Evolutionary conservation across 225 moss, liverwort and hornwort genomes (phyloP).

Genomic region (Bryoerythrophyllum caledonicum): DNA sequence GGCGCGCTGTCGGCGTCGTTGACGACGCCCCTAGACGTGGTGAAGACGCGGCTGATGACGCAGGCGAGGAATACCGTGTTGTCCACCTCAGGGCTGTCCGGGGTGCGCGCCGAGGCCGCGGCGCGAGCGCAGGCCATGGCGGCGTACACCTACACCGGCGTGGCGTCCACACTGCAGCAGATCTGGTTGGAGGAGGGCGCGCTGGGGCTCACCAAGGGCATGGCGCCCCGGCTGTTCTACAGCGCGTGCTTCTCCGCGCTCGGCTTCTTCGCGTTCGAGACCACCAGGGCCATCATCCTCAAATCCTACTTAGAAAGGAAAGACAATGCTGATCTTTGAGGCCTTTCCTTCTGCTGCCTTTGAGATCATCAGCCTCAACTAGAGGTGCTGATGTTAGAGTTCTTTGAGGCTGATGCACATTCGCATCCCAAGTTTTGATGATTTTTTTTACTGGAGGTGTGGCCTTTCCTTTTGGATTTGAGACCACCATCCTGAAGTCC

Average conservation of each 20-base stretch:
- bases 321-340: background rate
- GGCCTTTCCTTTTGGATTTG: background rate
- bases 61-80: conserved; percentile 59
- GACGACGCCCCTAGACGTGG: conserved; percentile 81
- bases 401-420: conserved; percentile 38
- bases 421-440: conserved; percentile 37
- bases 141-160: conserved; percentile 70
- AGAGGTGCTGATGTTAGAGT: conserved; percentile 23
- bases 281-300: conserved; percentile 58
- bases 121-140: conserved; percentile 75
- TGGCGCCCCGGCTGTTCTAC: conserved; percentile 69
- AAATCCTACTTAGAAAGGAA: conserved; percentile 55
- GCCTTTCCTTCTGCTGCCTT: conserved; percentile 32
- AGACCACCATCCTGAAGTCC: conserved; percentile 2
- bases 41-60: conserved; percentile 84
- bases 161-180: conserved; percentile 60
- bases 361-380: conserved; percentile 58
- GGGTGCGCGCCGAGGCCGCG: conserved; percentile 66
- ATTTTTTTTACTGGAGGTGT: background rate
- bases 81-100: conserved; percentile 50
- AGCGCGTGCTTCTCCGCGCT: conserved; percentile 80
- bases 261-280: conserved; percentile 79
- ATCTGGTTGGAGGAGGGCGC: conserved; percentile 77
- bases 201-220: conserved; percentile 60
- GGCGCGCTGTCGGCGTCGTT: conserved; percentile 71